Percentiles rank a stretch among this genome's conserved stretches.
These are phyloP conservation scores for Posidonia oceanica DNA, from an alignment of 116 monocot genomes.

Conservation along the genomic window DNA sequence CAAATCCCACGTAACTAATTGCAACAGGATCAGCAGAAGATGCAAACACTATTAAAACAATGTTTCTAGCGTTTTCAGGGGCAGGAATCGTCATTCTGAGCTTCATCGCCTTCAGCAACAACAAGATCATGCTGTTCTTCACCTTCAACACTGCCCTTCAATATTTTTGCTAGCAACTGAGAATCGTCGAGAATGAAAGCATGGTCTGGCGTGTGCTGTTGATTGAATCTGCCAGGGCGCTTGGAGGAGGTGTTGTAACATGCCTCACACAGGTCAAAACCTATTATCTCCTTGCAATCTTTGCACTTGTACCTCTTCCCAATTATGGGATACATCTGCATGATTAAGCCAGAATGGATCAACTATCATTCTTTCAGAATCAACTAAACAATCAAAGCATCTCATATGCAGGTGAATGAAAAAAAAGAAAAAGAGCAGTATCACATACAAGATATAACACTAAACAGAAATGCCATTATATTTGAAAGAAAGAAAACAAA, in stretches of 20 bases:
- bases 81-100: neutral
- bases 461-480: too few species aligned
- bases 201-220: conserved; percentile 75
- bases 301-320: conserved; percentile 83
- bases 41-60: too few species aligned
- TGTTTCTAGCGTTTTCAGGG: too few species aligned
- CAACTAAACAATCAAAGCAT: neutral
- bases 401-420: neutral
- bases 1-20: too few species aligned
- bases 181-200: conserved; percentile 42
- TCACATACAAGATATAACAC: neutral
- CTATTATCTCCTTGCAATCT: conserved; percentile 62
- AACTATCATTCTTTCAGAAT: neutral
- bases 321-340: conserved; percentile 73
- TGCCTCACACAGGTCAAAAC: conserved; percentile 72
- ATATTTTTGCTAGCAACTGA: conserved; percentile 5
- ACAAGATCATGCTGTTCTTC: neutral
- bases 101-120: neutral
- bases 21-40: too few species aligned
- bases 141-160: neutral
- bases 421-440: neutral
- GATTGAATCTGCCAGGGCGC: conserved; percentile 73
- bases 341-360: neutral
- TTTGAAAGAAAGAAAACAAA: too few species aligned
- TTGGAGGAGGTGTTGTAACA: conserved; percentile 58